These are phyloP conservation scores for Ustilago crameri DNA, from an alignment of 1,284 basidiomycete genomes.

Conservation along the genomic window DNA sequence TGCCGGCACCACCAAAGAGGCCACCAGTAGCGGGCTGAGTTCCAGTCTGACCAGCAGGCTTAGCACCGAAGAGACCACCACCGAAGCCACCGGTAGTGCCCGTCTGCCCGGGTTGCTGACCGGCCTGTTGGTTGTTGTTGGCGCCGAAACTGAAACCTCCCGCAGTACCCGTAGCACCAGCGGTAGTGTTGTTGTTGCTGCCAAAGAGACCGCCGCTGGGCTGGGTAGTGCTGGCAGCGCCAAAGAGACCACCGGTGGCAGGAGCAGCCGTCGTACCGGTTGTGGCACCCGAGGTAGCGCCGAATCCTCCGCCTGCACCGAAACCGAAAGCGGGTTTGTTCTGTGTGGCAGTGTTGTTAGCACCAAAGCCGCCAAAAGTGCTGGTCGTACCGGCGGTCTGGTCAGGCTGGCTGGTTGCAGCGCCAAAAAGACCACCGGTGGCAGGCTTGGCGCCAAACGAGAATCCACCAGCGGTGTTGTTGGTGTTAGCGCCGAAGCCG, in stretches of 20 bases:
- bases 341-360: slow-evolving; percentile 34
- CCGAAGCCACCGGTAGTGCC: slow-evolving; percentile 50
- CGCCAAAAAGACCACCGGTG: slow-evolving; percentile 72
- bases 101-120: slow-evolving; percentile 43
- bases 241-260: slow-evolving; percentile 70
- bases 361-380: slow-evolving; percentile 61
- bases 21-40: slow-evolving; percentile 64
- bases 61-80: slow-evolving; percentile 62
- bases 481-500: slow-evolving; percentile 38
- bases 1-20: slow-evolving; percentile 63
- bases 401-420: slow-evolving; percentile 40
- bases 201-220: slow-evolving; percentile 55
- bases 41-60: slow-evolving; percentile 56
- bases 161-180: slow-evolving; percentile 25
- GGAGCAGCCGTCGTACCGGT: slow-evolving; percentile 48
- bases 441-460: slow-evolving; percentile 56
- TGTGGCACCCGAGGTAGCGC: slow-evolving; percentile 34
- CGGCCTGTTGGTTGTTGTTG: slow-evolving; percentile 38
- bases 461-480: slow-evolving; percentile 44
- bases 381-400: slow-evolving; percentile 51
- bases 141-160: slow-evolving; percentile 54
- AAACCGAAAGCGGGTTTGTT: slow-evolving; percentile 65
- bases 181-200: slow-evolving; percentile 19
- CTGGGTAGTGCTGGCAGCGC: slow-evolving; percentile 53
- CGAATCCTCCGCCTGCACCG: slow-evolving; percentile 49